Evolutionary conservation across 169 alveolate genomes (phyloP).

Genomic region (Babesia ovis): DNA sequence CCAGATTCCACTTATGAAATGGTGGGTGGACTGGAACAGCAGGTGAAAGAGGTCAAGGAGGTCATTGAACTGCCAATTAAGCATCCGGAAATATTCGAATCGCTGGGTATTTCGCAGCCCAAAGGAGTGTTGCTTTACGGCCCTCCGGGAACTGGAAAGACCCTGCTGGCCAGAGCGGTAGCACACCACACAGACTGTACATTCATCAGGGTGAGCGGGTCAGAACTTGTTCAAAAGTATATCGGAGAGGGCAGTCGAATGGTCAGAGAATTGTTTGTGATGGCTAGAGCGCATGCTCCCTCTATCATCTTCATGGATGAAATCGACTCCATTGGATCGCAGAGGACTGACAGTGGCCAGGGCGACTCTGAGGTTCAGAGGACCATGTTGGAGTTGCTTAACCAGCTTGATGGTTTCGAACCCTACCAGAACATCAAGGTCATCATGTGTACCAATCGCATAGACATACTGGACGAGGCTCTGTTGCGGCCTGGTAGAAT

Average conservation of each 20-base stretch:
- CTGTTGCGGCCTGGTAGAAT: slow-evolving; percentile 97
- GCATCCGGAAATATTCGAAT: slow-evolving; percentile 98
- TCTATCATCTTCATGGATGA: slow-evolving; percentile 98
- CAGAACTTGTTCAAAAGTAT: slow-evolving; percentile 97
- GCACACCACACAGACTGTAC: slow-evolving; percentile 99
- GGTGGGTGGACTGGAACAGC: slow-evolving; percentile 99
- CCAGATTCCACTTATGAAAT: slow-evolving; percentile 98
- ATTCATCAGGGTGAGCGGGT: slow-evolving; percentile 98
- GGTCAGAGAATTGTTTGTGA: slow-evolving; percentile 96
- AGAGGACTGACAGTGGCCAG: slow-evolving; percentile 88
- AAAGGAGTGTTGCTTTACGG: slow-evolving; percentile 98
- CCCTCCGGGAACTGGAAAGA: slow-evolving; percentile 98
- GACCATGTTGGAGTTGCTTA: slow-evolving; percentile 92
- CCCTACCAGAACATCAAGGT: slow-evolving; percentile 97
- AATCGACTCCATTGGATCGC: slow-evolving; percentile 94
- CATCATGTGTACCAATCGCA: slow-evolving; percentile 97
- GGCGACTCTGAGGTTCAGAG: slow-evolving; percentile 95
- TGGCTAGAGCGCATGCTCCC: slow-evolving; percentile 98
- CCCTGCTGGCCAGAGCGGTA: slow-evolving; percentile 98
- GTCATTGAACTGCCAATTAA: slow-evolving; percentile 99
- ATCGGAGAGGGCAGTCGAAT: slow-evolving; percentile 99
- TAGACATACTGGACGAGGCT: slow-evolving; percentile 98
- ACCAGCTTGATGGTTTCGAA: slow-evolving; percentile 99
- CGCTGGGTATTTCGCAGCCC: slow-evolving; percentile 99
- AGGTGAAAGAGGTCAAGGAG: slow-evolving; percentile 98